These are phyloP conservation scores for Peterozyma xylosa DNA, from an alignment of 805 yeast species.

Conservation along the genomic window DNA sequence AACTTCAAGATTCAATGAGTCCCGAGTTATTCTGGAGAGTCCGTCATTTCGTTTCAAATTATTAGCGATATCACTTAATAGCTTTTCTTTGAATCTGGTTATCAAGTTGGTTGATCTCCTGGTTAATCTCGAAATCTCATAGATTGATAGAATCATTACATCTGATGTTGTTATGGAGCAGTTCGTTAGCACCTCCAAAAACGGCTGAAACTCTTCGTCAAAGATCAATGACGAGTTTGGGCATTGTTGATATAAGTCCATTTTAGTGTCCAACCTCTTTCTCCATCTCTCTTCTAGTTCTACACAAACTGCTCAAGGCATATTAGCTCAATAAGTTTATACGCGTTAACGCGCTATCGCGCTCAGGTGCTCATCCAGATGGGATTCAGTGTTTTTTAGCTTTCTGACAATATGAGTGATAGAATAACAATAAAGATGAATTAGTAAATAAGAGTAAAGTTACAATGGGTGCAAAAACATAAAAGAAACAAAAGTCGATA, in stretches of 20 bases:
- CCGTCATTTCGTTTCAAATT: conserved; percentile 5
- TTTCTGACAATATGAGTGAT: too few species aligned
- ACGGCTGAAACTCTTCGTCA: conserved; percentile 5
- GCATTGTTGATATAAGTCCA: conserved; percentile 12
- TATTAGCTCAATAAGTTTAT: too few species aligned
- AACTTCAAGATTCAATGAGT: conserved; percentile 9
- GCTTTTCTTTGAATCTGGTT: conserved; percentile 5
- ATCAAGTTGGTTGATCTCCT: conserved; percentile 4
- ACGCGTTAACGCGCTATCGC: too few species aligned
- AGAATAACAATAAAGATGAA: too few species aligned
- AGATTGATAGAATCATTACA: background rate
- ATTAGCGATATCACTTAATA: conserved; percentile 3
- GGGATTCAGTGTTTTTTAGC: too few species aligned
- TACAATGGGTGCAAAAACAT: too few species aligned
- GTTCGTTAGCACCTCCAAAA: conserved; percentile 2
- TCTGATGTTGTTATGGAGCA: conserved; percentile 2
- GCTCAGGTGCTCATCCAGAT: too few species aligned
- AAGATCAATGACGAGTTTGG: conserved; percentile 7
- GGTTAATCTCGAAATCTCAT: conserved; percentile 2
- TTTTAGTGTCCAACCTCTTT: background rate
- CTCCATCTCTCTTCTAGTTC: too few species aligned
- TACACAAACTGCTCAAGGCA: too few species aligned
- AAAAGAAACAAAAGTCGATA: too few species aligned
- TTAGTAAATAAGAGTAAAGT: too few species aligned
- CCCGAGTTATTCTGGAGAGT: conserved; percentile 1